A percentile compares a stretch with the other conserved stretches of the same genome.
Evolutionary conservation across 2,329 filamentous ascomycete genomes (phyloP).

Genomic region (Claviceps sp.): DNA sequence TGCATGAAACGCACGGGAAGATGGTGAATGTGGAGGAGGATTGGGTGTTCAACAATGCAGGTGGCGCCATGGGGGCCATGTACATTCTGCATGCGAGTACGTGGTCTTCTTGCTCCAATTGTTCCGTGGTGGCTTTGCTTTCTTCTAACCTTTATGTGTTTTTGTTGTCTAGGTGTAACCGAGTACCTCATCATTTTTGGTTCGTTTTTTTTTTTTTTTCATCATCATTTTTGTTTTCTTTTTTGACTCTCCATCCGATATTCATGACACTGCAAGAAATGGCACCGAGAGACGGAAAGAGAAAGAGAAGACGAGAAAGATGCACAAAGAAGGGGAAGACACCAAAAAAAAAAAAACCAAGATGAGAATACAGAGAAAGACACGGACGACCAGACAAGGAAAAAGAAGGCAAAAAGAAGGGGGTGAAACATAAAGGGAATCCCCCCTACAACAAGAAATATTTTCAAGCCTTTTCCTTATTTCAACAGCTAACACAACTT

Average conservation of each 20-base stretch:
- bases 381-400: background rate
- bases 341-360: no score
- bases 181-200: constrained; percentile 85
- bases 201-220: constrained; percentile 11
- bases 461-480: no score
- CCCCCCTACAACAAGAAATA: background rate
- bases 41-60: constrained; percentile 88
- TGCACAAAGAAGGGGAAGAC: no score
- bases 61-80: constrained; percentile 85
- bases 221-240: no score
- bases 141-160: background rate
- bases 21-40: constrained; percentile 61
- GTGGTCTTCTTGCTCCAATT: constrained; percentile 16
- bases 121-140: no score
- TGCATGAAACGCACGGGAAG: constrained; percentile 35
- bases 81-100: constrained; percentile 76
- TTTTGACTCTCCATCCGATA: no score
- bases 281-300: no score
- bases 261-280: no score
- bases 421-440: background rate
- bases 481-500: background rate
- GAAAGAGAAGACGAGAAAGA: no score
- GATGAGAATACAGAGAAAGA: background rate
- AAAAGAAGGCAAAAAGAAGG: background rate
- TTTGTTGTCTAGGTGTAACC: constrained; percentile 46